phyloP scores from a whole-genome alignment of 1,284 basidiomycete genomes.

The Marasmius tenuissimus region DNA sequence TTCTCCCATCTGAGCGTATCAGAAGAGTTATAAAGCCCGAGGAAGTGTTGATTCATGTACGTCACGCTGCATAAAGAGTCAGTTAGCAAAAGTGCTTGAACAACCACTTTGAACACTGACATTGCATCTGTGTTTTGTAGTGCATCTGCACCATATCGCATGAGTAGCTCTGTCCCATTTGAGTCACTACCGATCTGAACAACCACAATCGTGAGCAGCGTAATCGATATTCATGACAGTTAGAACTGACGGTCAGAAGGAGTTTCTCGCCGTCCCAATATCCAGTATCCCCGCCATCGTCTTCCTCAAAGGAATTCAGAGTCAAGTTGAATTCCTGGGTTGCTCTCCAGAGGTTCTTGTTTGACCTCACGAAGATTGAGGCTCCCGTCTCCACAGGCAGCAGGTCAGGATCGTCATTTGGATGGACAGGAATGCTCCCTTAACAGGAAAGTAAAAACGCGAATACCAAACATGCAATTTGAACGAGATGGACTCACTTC shows the following conservation, averaged over 20 bases:
- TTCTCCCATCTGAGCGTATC: slow-evolving; percentile 67
- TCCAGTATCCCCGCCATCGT: slow-evolving; percentile 49
- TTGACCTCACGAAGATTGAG: slow-evolving; percentile 82
- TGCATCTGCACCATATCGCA: slow-evolving; percentile 80
- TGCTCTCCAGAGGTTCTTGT: slow-evolving; percentile 84
- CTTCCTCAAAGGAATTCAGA: slow-evolving; percentile 51
- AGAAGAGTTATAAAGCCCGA: slow-evolving; percentile 54
- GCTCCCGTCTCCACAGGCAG: slow-evolving; percentile 83
- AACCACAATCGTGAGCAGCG: too few relatives aligned
- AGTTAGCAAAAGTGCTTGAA: background rate
- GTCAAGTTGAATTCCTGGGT: slow-evolving; percentile 78
- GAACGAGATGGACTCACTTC: slow-evolving; percentile 56
- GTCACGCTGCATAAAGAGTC: slow-evolving; percentile 48
- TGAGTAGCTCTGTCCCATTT: slow-evolving; percentile 50
- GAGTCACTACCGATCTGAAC: background rate
- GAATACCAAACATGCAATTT: background rate
- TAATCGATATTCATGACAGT: too few relatives aligned
- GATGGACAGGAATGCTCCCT: slow-evolving; percentile 80
- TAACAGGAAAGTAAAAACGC: slow-evolving; percentile 8
- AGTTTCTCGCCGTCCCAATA: slow-evolving; percentile 87
- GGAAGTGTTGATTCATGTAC: slow-evolving; percentile 53
- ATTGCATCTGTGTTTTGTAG: slow-evolving; percentile 58
- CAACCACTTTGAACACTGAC: slow-evolving; percentile 37
- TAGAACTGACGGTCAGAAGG: slow-evolving; percentile 56
- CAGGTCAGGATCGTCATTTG: slow-evolving; percentile 66